Evolutionary conservation across 306 rosid genomes (phyloP).

Genomic region (Malus orientalis): DNA sequence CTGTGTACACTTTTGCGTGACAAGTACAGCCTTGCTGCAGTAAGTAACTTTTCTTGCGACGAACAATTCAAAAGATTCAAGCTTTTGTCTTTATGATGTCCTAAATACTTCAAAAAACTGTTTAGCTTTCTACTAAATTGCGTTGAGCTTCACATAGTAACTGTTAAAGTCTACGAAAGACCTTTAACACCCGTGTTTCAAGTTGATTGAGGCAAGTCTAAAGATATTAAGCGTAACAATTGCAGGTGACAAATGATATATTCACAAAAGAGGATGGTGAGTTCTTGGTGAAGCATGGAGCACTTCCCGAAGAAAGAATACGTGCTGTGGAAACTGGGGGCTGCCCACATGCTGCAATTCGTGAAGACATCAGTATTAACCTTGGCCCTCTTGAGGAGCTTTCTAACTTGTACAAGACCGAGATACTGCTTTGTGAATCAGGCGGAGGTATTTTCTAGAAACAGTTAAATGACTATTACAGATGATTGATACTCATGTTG

Average conservation of each 20-base stretch:
- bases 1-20: slow-evolving; percentile 69
- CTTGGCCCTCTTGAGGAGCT: slow-evolving; percentile 97
- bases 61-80: not conserved
- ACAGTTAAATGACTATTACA: not conserved
- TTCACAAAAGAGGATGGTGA: slow-evolving; percentile 98
- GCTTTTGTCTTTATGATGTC: not conserved
- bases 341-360: slow-evolving; percentile 92
- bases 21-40: slow-evolving; percentile 93
- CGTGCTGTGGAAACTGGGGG: slow-evolving; percentile 98
- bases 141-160: not conserved
- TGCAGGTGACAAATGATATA: slow-evolving; percentile 91
- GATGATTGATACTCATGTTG: not conserved
- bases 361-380: slow-evolving; percentile 94
- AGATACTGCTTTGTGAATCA: slow-evolving; percentile 93
- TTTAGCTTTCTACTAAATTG: not conserved
- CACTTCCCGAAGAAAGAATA: slow-evolving; percentile 88
- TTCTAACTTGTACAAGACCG: slow-evolving; percentile 66
- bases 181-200: not conserved
- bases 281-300: slow-evolving; percentile 86
- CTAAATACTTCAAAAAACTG: not conserved
- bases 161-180: not conserved
- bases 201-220: not conserved
- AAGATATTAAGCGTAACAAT: not conserved
- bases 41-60: slow-evolving; percentile 22
- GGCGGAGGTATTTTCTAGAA: slow-evolving; percentile 73